These are phyloP conservation scores for Rhynchospora tenuis DNA, from an alignment of 176 grass and related monocot genomes.

Conservation along the genomic window DNA sequence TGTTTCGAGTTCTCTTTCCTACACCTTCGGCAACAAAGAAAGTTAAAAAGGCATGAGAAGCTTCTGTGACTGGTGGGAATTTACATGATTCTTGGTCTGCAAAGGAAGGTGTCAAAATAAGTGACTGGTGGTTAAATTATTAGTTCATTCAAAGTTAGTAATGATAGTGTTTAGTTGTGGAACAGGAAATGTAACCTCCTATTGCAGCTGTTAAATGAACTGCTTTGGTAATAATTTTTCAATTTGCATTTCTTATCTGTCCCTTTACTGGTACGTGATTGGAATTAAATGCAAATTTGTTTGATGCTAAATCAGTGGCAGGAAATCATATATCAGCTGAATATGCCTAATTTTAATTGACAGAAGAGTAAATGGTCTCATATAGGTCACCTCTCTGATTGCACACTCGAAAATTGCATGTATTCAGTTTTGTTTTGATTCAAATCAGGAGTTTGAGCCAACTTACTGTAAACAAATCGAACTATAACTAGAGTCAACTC, in stretches of 20 bases:
- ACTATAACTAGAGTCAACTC: no score
- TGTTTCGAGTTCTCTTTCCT: slow-evolving; percentile 53
- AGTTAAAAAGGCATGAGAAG: slow-evolving; percentile 48
- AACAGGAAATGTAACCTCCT: neutral
- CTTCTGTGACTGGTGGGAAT: neutral
- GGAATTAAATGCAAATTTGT: neutral
- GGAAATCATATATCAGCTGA: neutral
- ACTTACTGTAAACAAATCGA: no score
- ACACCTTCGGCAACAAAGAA: slow-evolving; percentile 35
- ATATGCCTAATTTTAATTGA: neutral
- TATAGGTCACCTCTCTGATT: neutral
- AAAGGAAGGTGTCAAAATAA: neutral
- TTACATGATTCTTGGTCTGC: neutral
- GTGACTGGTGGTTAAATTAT: neutral
- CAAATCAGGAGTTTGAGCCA: neutral
- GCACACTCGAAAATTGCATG: neutral
- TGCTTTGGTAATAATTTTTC: neutral
- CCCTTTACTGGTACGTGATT: neutral
- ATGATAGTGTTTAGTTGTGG: neutral
- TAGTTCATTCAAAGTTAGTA: neutral
- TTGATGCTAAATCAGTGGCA: neutral
- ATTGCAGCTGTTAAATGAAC: neutral
- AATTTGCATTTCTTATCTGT: neutral
- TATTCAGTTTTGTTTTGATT: neutral
- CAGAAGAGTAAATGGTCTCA: neutral